Evolutionary conservation across 441 rosid species (phyloP).

Genomic region (Flueggea neowawraea): DNA sequence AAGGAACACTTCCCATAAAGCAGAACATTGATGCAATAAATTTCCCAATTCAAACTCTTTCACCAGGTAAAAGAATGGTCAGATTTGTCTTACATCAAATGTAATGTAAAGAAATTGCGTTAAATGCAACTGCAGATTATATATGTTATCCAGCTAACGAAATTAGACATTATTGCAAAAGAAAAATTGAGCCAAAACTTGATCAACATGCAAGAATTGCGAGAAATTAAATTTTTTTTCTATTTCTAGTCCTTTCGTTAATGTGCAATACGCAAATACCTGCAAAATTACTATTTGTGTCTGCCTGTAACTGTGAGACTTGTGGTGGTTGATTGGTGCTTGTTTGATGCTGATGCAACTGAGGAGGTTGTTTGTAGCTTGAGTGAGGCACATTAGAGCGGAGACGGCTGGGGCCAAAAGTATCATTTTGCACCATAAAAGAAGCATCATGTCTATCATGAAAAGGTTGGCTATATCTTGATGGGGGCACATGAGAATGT

Average conservation of each 20-base stretch:
- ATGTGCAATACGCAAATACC: constrained; percentile 4
- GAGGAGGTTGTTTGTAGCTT: too few relatives aligned
- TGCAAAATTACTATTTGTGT: constrained; percentile 8
- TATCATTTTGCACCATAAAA: constrained; percentile 1
- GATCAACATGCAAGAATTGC: not conserved
- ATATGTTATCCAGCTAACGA: not conserved
- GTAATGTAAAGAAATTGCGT: too few relatives aligned
- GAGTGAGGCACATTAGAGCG: too few relatives aligned
- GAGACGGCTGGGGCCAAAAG: not conserved
- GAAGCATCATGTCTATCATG: not conserved
- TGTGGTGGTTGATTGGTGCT: too few relatives aligned
- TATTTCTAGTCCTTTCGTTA: not conserved
- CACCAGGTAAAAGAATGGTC: too few relatives aligned
- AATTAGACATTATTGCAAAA: not conserved
- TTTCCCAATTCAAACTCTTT: too few relatives aligned
- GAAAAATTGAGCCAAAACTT: not conserved
- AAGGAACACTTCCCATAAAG: too few relatives aligned
- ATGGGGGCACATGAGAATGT: constrained; percentile 15
- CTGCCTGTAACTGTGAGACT: constrained; percentile 5
- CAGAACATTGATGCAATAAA: too few relatives aligned
- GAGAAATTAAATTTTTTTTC: not conserved
- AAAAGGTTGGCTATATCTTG: constrained; percentile 18
- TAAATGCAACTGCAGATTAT: too few relatives aligned
- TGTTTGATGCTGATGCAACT: too few relatives aligned
- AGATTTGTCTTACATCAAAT: too few relatives aligned